These are phyloP conservation scores for Amanita rimosa DNA, from an alignment of 768 basidiomycete species.

Conservation along the genomic window DNA sequence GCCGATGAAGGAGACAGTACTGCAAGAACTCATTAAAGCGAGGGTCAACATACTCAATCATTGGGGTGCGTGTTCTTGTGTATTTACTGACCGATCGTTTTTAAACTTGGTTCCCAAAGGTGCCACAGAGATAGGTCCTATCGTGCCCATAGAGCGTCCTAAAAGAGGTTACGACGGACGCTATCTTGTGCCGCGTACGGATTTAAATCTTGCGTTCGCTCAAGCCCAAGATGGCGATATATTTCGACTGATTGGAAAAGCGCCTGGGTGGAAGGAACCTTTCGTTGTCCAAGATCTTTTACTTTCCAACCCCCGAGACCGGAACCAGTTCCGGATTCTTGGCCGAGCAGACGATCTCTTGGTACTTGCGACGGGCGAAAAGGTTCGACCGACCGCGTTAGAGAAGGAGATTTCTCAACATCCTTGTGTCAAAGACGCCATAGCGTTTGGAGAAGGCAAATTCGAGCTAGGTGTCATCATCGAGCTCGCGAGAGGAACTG, in stretches of 20 bases:
- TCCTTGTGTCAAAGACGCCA: slow-evolving; percentile 22
- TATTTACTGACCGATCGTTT: background rate
- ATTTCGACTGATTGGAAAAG: slow-evolving; percentile 18
- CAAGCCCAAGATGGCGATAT: slow-evolving; percentile 16
- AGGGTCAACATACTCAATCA: slow-evolving; percentile 28
- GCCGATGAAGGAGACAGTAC: slow-evolving; percentile 25
- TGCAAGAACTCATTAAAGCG: slow-evolving; percentile 15
- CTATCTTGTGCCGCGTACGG: slow-evolving; percentile 24
- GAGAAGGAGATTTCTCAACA: slow-evolving; percentile 23
- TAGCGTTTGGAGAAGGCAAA: slow-evolving; percentile 26
- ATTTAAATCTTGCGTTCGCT: slow-evolving; percentile 18
- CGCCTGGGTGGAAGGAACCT: slow-evolving; percentile 22
- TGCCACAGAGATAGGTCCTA: slow-evolving; percentile 25
- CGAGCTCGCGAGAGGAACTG: slow-evolving; percentile 15
- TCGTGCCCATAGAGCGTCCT: slow-evolving; percentile 22
- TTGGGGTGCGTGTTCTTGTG: slow-evolving; percentile 20
- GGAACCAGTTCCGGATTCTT: slow-evolving; percentile 21
- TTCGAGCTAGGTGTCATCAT: slow-evolving; percentile 24
- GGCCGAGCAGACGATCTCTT: slow-evolving; percentile 30
- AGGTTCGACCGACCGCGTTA: slow-evolving; percentile 22
- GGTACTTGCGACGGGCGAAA: slow-evolving; percentile 32
- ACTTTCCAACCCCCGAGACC: slow-evolving; percentile 17
- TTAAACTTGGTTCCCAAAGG: slow-evolving; percentile 10
- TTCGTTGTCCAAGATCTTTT: slow-evolving; percentile 29
- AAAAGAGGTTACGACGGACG: slow-evolving; percentile 24